Base-by-base conservation (phyloP, 495 filamentous ascomycete genomes). In the Parachaetomium inaequale region DNA sequence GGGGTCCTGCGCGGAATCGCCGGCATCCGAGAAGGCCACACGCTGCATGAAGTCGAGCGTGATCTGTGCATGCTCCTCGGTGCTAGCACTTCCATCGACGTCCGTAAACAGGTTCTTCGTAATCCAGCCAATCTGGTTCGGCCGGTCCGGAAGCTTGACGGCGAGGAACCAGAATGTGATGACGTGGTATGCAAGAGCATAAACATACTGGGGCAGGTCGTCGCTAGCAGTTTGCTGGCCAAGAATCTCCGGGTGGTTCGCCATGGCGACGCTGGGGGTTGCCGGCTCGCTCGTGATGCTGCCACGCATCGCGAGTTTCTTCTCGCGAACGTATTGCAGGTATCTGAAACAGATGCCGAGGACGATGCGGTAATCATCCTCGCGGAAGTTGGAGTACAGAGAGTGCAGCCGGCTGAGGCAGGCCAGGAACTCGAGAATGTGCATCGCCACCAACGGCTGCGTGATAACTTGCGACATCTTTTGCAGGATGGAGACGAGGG, bases 81-180 rank as follows among this genome's bases (percentile, higher is more conserved):
- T 81, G 28, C 83, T 84, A 31, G 89, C 84, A 28, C 84, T 85
- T 7, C 90, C 91, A 64, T 87, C 80, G 19, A 84, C 82, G 66
- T 96, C 89, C 4, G 80, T 84, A 26, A 90, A 88, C 31, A 99
- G 80, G 61, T 90, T 88, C 70, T 88, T 92, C n/a, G 89, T 87
- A 63, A 98, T 96, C 91, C 91, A 97, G 49, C 85, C 84, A 49
- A 96, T 90, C 62, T 95, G 88, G 62, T 85, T 90, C 19, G 85
- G 82, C 29, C 95, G 87, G 64, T 97, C 92, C 43, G 86, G 80
- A 34, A 96, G 81, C 70, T 89, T 92, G 62, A 98, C 71, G 7
- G 90, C 88, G 55, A 98, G 77, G 72, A 96, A 98, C 95, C 95
- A 99, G 67, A 96, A 96, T 3, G 90, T 90, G 66, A 98, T 91